Base-by-base conservation (phyloP, 129 eudicot species). In the Apium graveolens region DNA sequence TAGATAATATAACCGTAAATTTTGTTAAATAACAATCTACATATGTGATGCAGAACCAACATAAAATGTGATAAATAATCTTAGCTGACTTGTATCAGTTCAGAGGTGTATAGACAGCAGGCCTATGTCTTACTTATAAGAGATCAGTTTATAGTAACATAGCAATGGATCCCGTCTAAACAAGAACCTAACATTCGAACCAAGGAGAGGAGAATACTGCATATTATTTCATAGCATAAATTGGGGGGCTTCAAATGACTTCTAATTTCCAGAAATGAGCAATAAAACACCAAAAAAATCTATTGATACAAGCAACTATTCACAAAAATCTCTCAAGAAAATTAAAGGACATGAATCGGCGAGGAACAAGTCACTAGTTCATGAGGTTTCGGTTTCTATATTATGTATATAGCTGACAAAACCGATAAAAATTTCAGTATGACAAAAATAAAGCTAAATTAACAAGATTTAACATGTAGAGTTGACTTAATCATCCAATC, bases 401-500 rank as follows among this genome's bases (percentile, higher is more conserved):
- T 4, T 3, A 31, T 13, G 72, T 31, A 26, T 10, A 57, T 32
- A 31, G 24, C 39, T 31, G 31, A 66, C 72, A 31, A 31, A 27
- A 31, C 5, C 39, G 0, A 66, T 13, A 14, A 66, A 35, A 32
- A 66, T 31, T 66, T 66, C 4, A 31, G 31, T 11, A 66, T 14
- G 31, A 29, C 39, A 13, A 66, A 5, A 66, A 14, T 10, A 2
- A 14, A 29, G 38, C 39, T 66, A 31, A 66, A 66, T 16, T 66
- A 66, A 66, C 41, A 66, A 29, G 2, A 13, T 66, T 31, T 7
- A 66, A 66, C 72, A 66, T 12, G 24, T 5, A 66, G 39, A 27
- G 72, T 66, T 66, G 72, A 66, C 72, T 66, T 12, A 65, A 31
- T 66, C 72, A 66, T 31, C 72, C 31, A 60, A 66, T 66, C 21